A percentile compares a stretch with the other conserved stretches of the same genome.
Conservation (phyloP, 2,329 filamentous ascomycete species). For the Trichoderma gracile region DNA sequence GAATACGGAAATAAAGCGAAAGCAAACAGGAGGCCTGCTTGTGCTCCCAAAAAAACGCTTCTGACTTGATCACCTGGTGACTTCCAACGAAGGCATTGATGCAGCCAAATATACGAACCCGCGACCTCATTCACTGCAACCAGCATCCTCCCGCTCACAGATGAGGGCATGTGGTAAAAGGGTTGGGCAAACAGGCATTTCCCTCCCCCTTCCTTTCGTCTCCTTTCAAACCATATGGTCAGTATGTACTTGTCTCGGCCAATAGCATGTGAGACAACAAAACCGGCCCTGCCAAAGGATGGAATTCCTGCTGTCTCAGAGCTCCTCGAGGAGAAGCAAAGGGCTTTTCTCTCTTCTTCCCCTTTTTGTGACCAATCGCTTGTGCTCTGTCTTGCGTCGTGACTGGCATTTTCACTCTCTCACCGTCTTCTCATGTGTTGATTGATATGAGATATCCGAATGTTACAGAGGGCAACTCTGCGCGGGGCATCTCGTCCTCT, state of each 20-base stretch:
- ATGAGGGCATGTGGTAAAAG: neutral
- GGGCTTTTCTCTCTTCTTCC: too few species aligned
- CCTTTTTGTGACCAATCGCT: too few species aligned
- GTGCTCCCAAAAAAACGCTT: neutral
- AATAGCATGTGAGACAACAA: neutral
- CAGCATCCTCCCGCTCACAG: neutral
- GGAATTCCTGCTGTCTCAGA: slow-evolving; percentile 8
- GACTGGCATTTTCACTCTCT: neutral
- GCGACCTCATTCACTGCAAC: neutral
- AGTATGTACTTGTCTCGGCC: slow-evolving; percentile 13
- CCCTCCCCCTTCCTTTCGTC: neutral
- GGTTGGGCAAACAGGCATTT: neutral
- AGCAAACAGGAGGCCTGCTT: neutral
- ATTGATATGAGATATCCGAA: neutral
- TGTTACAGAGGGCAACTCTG: neutral
- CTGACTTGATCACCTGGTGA: neutral
- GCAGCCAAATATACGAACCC: neutral
- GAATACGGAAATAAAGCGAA: neutral
- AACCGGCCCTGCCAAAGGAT: neutral
- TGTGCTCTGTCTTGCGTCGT: neutral
- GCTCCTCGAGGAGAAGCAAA: neutral
- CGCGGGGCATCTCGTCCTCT: neutral
- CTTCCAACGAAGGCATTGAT: neutral
- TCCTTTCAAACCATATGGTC: neutral
- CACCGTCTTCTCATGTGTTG: neutral